Evolutionary conservation across 1,284 basidiomycete species (phyloP).

Genomic region (Exsudoporus floridanus): DNA sequence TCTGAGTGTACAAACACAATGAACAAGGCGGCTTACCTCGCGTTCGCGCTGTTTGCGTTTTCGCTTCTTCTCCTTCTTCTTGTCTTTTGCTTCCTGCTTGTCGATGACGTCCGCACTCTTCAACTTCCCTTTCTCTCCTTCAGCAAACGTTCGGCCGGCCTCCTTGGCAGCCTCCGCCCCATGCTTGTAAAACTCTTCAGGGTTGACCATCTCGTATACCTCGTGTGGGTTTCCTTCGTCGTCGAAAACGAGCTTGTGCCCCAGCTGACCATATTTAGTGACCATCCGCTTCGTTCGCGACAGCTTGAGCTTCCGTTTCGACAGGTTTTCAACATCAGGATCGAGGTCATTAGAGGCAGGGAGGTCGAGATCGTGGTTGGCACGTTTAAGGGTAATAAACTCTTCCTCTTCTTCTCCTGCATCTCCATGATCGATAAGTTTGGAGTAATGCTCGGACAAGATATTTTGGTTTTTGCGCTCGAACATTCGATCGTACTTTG

Average conservation of each 20-base stretch:
- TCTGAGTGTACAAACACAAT: slow-evolving; percentile 2
- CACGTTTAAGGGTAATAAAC: slow-evolving; percentile 91
- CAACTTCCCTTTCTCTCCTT: slow-evolving; percentile 72
- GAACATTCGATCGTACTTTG: slow-evolving; percentile 99
- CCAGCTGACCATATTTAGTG: slow-evolving; percentile 59
- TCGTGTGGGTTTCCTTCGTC: slow-evolving; percentile 80
- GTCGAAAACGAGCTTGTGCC: slow-evolving; percentile 81
- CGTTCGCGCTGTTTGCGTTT: slow-evolving; percentile 81
- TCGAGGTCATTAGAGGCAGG: slow-evolving; percentile 37
- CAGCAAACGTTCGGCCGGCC: slow-evolving; percentile 69
- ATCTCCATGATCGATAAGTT: slow-evolving; percentile 75
- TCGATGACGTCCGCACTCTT: slow-evolving; percentile 71
- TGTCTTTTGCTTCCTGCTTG: slow-evolving; percentile 82
- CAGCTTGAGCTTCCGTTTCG: slow-evolving; percentile 61
- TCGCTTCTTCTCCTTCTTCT: slow-evolving; percentile 85
- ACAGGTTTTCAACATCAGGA: slow-evolving; percentile 48
- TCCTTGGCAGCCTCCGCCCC: slow-evolving; percentile 63
- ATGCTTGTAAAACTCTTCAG: slow-evolving; percentile 64
- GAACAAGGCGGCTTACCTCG: slow-evolving; percentile 39
- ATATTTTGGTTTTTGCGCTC: slow-evolving; percentile 95
- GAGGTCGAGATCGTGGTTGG: slow-evolving; percentile 83
- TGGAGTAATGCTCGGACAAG: slow-evolving; percentile 88
- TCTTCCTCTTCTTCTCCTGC: slow-evolving; percentile 68
- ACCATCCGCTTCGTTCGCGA: slow-evolving; percentile 78
- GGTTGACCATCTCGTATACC: slow-evolving; percentile 77